Conservation (phyloP, 306 rosid species). For the Neltuma alba region DNA sequence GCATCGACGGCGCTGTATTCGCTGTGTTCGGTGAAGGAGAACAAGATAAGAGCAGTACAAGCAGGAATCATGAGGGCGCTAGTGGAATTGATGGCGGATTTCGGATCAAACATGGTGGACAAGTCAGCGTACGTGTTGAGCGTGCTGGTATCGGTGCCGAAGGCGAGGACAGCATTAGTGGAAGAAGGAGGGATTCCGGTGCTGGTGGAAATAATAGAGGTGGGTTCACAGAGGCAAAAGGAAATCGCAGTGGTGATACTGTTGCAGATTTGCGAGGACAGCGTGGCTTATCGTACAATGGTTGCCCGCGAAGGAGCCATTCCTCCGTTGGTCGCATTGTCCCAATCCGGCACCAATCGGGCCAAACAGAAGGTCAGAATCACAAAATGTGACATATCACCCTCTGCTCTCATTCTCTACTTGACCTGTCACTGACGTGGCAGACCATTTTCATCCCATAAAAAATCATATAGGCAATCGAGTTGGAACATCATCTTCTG, state of each 20-base stretch:
- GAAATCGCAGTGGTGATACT: conserved; percentile 79
- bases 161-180: conserved; percentile 76
- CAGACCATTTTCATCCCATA: neutral
- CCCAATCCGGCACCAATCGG: conserved; percentile 94
- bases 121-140: conserved; percentile 86
- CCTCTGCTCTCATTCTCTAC: neutral
- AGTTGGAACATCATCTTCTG: neutral
- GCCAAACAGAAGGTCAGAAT: conserved; percentile 88
- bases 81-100: conserved; percentile 92
- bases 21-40: conserved; percentile 76
- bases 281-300: conserved; percentile 59
- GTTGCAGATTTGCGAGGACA: conserved; percentile 82
- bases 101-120: conserved; percentile 89
- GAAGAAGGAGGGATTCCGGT: conserved; percentile 95
- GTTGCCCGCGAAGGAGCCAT: conserved; percentile 98
- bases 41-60: conserved; percentile 78
- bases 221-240: conserved; percentile 85
- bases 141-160: conserved; percentile 71
- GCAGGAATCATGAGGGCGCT: conserved; percentile 89
- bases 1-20: conserved; percentile 92
- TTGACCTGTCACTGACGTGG: neutral
- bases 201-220: conserved; percentile 87
- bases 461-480: neutral
- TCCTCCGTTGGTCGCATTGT: conserved; percentile 88
- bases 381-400: neutral